phyloP scores from a whole-genome alignment of 2,329 filamentous ascomycete species.

The Graphiopsis chlorocephala region DNA sequence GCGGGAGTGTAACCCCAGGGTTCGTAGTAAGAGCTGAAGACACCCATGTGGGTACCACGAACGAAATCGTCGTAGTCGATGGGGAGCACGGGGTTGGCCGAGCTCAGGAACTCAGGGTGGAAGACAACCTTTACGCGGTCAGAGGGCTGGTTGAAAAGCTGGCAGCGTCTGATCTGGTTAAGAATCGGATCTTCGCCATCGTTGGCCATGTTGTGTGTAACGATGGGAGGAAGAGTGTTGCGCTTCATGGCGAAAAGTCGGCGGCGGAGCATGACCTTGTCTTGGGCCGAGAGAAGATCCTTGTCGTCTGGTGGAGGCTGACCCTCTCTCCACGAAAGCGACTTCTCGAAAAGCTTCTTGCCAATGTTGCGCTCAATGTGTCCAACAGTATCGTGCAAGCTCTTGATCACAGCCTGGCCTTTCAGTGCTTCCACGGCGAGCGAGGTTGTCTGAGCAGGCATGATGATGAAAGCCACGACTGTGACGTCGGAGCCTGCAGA shows the following conservation, averaged over 20 bases:
- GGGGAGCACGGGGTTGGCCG: conserved; percentile 88
- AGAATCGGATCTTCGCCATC: conserved; percentile 90
- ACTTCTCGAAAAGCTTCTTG: conserved; percentile 90
- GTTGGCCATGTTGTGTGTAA: conserved; percentile 98
- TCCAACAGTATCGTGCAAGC: conserved; percentile 85
- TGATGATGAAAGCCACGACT: conserved; percentile 96
- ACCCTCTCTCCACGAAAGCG: conserved; percentile 92
- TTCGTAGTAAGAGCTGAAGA: conserved; percentile 98
- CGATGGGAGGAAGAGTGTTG: conserved; percentile 83
- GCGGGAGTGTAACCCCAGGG: conserved; percentile 98
- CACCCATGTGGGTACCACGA: conserved; percentile 88
- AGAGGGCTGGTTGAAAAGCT: conserved; percentile 92
- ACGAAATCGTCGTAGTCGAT: conserved; percentile 99
- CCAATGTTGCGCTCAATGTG: conserved; percentile 91
- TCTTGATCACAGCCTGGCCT: conserved; percentile 96
- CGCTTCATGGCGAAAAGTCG: conserved; percentile 97
- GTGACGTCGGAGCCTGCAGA: conserved; percentile 80
- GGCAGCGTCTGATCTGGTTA: conserved; percentile 91
- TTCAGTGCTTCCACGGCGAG: conserved; percentile 93
- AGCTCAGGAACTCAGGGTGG: conserved; percentile 96
- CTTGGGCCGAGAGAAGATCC: conserved; percentile 86
- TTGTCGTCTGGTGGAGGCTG: conserved; percentile 93
- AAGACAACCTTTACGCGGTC: conserved; percentile 98
- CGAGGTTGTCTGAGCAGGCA: conserved; percentile 94
- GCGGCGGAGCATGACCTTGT: conserved; percentile 86